Base-by-base conservation (phyloP, 1,139 yeast genomes). In the Yamadazyma taylorii region DNA sequence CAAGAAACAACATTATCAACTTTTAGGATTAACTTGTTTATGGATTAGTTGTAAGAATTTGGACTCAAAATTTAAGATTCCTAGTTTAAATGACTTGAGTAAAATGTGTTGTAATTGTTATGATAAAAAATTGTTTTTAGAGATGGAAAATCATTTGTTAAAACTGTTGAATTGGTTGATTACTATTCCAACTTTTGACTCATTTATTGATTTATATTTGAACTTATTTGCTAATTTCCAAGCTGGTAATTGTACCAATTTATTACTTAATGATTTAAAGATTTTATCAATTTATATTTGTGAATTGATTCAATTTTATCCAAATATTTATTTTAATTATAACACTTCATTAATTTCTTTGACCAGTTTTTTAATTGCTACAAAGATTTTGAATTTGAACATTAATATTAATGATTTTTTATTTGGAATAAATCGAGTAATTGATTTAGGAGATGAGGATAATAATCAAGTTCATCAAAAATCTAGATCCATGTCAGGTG, bases 1-100 rank as follows among this genome's bases (percentile, higher is more conserved):
- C 39, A 71, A 72, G 53, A 72, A 73, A 43, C 70, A 69, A 45
- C 82, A 79, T 53, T 82, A 78, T 55, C 87, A 83, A 53, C 63
- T 84, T 43, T 63, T 83, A 42, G 90, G 89, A 3, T 68, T 84
- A 42, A 79, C 88, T 19, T 75, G 86, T 45, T 63, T 85, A 35
- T 85, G 92, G 94, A 74, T 83, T 36, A 75, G 85, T 30, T 78
- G 88, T 45, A 85, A 85, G 61, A 81, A 77, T 56, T 69, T 78
- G 58, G 92, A 84, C 55, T 69, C 79, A 39, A 85, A 85, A 60
- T 75, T 75, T 48, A 78, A 78, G 53, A 76, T 81, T 33, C 86
- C 88, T 21, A 65, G 78, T 15, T 58, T 79, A 43, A 71, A 73
- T 47, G 79, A 77, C 48, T 66, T 78, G 43, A 63, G 81, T 50